Conservation (phyloP, 1,139 yeast genomes). For the Arxiozyma slooffiae region DNA sequence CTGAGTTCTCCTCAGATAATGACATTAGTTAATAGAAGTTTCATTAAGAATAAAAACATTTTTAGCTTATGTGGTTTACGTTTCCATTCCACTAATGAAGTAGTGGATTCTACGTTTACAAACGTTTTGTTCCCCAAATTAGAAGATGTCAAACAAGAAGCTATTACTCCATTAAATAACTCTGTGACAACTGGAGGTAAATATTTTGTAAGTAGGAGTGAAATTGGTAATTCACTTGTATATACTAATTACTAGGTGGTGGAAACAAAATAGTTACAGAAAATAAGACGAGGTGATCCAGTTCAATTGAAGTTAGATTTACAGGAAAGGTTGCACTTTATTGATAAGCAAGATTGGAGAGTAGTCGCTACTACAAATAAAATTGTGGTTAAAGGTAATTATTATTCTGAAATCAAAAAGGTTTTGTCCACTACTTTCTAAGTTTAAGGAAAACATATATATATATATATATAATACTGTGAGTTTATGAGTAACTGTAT, state of each 20-base stretch:
- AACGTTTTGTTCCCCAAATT: conserved; percentile 6
- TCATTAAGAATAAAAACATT: neutral
- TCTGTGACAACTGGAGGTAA: conserved; percentile 28
- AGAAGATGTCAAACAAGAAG: conserved; percentile 2
- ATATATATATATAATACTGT: conserved; percentile 2
- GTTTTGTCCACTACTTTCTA: conserved; percentile 20
- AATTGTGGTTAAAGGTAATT: conserved; percentile 51
- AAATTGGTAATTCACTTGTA: conserved; percentile 59
- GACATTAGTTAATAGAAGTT: neutral
- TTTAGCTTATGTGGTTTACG: neutral
- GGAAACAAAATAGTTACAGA: conserved; percentile 48
- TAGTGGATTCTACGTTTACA: neutral
- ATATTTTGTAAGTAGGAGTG: conserved; percentile 47
- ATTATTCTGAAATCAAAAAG: conserved; percentile 37
- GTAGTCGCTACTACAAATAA: conserved; percentile 34
- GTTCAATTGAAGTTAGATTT: conserved; percentile 50
- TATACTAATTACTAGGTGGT: conserved; percentile 42
- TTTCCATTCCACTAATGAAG: neutral
- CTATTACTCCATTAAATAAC: conserved; percentile 1
- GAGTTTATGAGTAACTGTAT: neutral
- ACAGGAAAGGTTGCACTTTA: conserved; percentile 37
- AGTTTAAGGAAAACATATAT: neutral
- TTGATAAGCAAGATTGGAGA: conserved; percentile 38
- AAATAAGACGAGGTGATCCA: conserved; percentile 53
- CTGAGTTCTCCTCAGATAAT: too few relatives aligned